Evolutionary conservation across 352 stramenopile genomes (phyloP).

Genomic region (Blastocystis hominis): DNA sequence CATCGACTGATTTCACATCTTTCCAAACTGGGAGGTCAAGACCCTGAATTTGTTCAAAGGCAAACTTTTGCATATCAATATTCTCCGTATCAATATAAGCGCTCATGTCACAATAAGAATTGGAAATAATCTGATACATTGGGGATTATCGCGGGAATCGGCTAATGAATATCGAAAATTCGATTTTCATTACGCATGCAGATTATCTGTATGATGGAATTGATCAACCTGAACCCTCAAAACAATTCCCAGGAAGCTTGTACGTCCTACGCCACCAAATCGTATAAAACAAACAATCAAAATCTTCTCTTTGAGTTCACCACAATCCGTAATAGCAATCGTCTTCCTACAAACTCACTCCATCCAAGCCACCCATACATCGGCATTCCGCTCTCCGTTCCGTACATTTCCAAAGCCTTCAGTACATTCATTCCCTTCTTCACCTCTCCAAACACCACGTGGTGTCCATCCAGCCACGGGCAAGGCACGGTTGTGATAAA

Average conservation of each 20-base stretch:
- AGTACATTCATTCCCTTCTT: slow-evolving; percentile 63
- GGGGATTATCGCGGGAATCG: background rate
- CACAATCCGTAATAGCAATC: slow-evolving; percentile 15
- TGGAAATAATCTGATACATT: background rate
- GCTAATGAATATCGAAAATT: background rate
- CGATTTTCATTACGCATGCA: background rate
- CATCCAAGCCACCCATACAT: background rate
- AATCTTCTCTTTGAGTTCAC: slow-evolving; percentile 13
- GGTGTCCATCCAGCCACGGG: slow-evolving; percentile 89
- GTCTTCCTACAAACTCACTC: background rate
- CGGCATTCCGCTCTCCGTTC: slow-evolving; percentile 54
- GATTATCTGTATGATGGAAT: background rate
- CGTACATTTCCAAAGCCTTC: slow-evolving; percentile 63
- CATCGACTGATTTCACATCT: background rate
- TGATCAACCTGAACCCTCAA: background rate
- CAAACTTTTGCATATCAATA: slow-evolving; percentile 22
- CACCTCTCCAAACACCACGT: slow-evolving; percentile 90
- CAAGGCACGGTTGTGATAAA: slow-evolving; percentile 83
- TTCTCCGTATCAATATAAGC: background rate
- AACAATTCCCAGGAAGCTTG: background rate
- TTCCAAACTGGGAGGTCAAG: slow-evolving; percentile 3
- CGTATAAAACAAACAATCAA: background rate
- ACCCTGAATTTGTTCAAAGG: background rate
- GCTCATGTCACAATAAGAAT: background rate
- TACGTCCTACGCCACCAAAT: background rate